Evolutionary conservation across 164 flowering plant species (phyloP).

Genomic region (Piper longum): DNA sequence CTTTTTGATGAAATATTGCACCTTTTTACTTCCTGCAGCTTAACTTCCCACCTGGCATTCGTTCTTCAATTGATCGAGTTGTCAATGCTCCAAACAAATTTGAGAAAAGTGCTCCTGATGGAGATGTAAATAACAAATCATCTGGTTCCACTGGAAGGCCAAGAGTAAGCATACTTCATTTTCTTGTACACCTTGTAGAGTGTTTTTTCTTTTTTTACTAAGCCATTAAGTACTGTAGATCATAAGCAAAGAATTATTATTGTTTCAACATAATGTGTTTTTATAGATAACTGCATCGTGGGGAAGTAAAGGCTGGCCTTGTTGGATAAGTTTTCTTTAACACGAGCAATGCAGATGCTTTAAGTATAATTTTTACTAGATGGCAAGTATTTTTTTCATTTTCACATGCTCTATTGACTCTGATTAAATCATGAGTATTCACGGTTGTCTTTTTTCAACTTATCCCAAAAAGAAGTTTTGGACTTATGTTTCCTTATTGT

Average conservation of each 20-base stretch:
- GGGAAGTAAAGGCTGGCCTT: no score
- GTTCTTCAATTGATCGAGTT: slow-evolving; percentile 31
- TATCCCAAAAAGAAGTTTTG: no score
- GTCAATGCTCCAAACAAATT: slow-evolving; percentile 4
- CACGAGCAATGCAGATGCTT: no score
- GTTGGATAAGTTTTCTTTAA: no score
- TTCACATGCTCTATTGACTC: no score
- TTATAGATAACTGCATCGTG: no score
- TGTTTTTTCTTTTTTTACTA: no score
- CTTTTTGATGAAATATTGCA: background rate
- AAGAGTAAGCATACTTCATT: background rate
- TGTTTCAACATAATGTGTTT: background rate
- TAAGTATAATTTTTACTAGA: no score
- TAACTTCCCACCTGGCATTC: slow-evolving; percentile 45
- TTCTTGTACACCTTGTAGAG: background rate
- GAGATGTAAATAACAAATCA: slow-evolving; percentile 1
- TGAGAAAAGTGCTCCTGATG: slow-evolving; percentile 4
- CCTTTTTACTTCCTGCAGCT: slow-evolving; percentile 29
- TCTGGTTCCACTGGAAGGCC: background rate
- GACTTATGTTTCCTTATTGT: no score
- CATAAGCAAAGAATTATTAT: background rate
- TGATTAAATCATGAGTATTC: no score
- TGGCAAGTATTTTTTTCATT: no score
- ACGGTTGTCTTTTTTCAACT: no score
- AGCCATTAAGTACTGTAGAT: background rate